Evolutionary conservation across 345 rosid species (phyloP).

Genomic region (Rubroshorea leprosula): DNA sequence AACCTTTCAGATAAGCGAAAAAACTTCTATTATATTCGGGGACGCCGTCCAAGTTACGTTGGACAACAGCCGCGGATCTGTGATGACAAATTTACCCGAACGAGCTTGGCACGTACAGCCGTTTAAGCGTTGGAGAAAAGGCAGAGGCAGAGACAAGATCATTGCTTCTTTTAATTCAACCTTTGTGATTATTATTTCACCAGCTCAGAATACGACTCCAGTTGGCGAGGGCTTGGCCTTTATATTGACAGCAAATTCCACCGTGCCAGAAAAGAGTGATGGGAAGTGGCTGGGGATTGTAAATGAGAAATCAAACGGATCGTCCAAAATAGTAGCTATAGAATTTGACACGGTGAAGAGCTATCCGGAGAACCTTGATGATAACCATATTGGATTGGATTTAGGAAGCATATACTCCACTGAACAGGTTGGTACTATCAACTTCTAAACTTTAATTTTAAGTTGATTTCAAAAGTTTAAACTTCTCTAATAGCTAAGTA

Average conservation of each 20-base stretch:
- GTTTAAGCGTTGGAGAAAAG: constrained; percentile 2
- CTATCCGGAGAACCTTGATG: no score
- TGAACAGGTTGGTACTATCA: constrained; percentile 39
- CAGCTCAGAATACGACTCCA: constrained; percentile 21
- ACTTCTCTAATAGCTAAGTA: no score
- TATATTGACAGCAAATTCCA: constrained; percentile 23
- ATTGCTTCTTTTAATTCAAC: neutral
- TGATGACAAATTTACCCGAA: neutral
- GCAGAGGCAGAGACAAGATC: constrained; percentile 1
- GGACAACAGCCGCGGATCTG: neutral
- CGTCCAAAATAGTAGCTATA: constrained; percentile 36
- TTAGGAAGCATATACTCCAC: constrained; percentile 40
- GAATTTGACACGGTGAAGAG: constrained; percentile 73
- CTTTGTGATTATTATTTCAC: constrained; percentile 9
- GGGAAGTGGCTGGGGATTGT: constrained; percentile 72
- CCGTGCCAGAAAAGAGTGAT: constrained; percentile 31
- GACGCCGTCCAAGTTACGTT: no score
- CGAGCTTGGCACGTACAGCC: neutral
- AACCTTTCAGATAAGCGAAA: no score
- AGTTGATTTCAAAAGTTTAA: no score
- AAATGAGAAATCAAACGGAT: constrained; percentile 27
- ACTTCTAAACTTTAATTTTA: no score
- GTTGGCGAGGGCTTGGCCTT: constrained; percentile 84
- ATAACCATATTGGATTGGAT: constrained; percentile 67
- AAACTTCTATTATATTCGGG: no score